phyloP scores from a whole-genome alignment of 1,139 yeast genomes.

The Yamadazyma diddensiae region DNA sequence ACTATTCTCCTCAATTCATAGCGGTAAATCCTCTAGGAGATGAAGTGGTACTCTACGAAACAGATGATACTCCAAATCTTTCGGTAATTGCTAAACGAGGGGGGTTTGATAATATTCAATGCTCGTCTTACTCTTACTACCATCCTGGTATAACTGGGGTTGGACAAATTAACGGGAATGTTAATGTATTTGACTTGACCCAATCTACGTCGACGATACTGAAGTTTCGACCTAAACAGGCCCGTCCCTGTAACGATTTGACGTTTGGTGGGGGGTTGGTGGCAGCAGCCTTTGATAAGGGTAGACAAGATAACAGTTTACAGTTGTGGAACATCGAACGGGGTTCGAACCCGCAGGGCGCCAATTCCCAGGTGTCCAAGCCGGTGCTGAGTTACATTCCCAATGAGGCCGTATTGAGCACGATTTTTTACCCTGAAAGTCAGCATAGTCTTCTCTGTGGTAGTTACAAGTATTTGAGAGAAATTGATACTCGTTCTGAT shows the following conservation, averaged over 20 bases:
- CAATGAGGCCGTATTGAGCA: slow-evolving; percentile 71
- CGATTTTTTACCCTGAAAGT: slow-evolving; percentile 63
- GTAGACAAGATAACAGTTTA: slow-evolving; percentile 72
- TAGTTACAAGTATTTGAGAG: slow-evolving; percentile 73
- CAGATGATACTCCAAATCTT: slow-evolving; percentile 32
- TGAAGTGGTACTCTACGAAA: slow-evolving; percentile 58
- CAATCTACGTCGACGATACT: slow-evolving; percentile 36
- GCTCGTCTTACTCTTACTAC: slow-evolving; percentile 61
- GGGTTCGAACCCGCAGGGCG: slow-evolving; percentile 19
- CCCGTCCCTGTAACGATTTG: slow-evolving; percentile 72
- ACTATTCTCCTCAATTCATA: slow-evolving; percentile 55
- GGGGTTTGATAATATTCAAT: slow-evolving; percentile 72
- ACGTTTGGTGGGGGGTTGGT: slow-evolving; percentile 63
- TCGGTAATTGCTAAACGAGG: slow-evolving; percentile 49
- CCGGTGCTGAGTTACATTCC: slow-evolving; percentile 64
- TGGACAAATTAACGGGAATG: slow-evolving; percentile 71
- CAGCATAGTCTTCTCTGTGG: slow-evolving; percentile 65
- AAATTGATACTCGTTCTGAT: slow-evolving; percentile 71
- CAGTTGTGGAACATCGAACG: slow-evolving; percentile 81
- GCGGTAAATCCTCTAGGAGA: slow-evolving; percentile 70
- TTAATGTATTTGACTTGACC: slow-evolving; percentile 61
- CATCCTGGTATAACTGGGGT: slow-evolving; percentile 63
- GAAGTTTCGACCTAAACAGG: slow-evolving; percentile 60
- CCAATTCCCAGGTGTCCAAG: slow-evolving; percentile 30
- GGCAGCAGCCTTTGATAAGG: slow-evolving; percentile 80